Evolutionary conservation across 2,329 filamentous ascomycete genomes (phyloP).

Genomic region (Aspergillus melleus): DNA sequence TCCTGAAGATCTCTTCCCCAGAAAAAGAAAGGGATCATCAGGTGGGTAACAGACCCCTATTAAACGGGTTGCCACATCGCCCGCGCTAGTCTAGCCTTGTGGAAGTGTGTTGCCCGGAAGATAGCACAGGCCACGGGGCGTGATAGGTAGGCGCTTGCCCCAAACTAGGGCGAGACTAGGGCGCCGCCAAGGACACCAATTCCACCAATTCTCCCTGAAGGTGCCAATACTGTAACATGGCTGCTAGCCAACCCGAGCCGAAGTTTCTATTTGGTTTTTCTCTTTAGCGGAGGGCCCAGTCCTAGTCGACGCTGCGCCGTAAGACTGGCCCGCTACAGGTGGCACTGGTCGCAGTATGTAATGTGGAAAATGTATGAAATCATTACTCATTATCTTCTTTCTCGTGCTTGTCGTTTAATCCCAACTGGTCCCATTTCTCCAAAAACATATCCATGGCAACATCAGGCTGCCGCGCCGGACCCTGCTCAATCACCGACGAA

Average conservation of each 20-base stretch:
- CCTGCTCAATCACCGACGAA: conserved; percentile 14
- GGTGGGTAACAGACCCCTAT: background rate
- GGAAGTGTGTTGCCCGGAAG: background rate
- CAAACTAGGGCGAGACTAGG: too few species aligned
- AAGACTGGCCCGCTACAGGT: too few species aligned
- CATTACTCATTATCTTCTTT: background rate
- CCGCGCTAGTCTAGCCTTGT: background rate
- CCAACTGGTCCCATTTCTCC: conserved; percentile 29
- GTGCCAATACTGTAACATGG: too few species aligned
- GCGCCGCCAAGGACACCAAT: too few species aligned
- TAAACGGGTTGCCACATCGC: background rate
- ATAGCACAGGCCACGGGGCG: background rate
- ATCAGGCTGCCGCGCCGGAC: conserved; percentile 3
- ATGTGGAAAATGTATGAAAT: background rate
- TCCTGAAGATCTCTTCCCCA: background rate
- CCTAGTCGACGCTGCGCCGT: too few species aligned
- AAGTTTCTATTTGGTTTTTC: too few species aligned
- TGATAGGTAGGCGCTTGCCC: too few species aligned
- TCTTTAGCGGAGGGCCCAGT: too few species aligned
- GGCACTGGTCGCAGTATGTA: too few species aligned
- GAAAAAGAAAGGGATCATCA: background rate
- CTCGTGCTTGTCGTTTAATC: background rate
- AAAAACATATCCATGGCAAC: conserved; percentile 27
- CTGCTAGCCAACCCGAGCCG: too few species aligned
- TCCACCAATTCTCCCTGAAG: too few species aligned